Conservation (phyloP, 495 filamentous ascomycete genomes). For the Aspergillus indologenus region DNA sequence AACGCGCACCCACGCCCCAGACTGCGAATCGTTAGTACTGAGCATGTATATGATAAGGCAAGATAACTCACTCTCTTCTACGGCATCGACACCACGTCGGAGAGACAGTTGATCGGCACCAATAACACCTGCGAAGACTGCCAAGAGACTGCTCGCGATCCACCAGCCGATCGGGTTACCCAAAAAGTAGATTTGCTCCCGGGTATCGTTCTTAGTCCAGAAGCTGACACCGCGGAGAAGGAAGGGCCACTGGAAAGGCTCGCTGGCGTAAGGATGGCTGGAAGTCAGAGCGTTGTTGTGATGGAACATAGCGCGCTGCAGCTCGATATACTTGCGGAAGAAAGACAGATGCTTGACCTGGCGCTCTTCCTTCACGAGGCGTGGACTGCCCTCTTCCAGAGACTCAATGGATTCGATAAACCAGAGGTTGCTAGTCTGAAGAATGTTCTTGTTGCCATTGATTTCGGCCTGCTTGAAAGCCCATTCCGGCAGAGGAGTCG, state of each 20-base stretch:
- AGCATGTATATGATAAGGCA: constrained; percentile 1
- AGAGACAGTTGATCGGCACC: constrained; percentile 90
- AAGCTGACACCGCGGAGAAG: constrained; percentile 94
- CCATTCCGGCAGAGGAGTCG: constrained; percentile 92
- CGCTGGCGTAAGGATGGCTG: constrained; percentile 91
- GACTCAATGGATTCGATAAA: constrained; percentile 87
- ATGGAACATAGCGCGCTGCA: constrained; percentile 97
- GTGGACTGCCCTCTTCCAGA: constrained; percentile 62
- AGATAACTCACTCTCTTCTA: constrained; percentile 80
- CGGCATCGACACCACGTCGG: constrained; percentile 84
- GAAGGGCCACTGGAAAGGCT: constrained; percentile 98
- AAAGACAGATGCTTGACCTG: constrained; percentile 83
- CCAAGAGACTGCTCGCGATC: constrained; percentile 85
- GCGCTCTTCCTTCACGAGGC: constrained; percentile 66
- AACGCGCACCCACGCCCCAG: constrained; percentile 71
- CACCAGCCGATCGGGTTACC: constrained; percentile 98
- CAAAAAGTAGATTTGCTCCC: constrained; percentile 97
- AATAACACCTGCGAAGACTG: constrained; percentile 89
- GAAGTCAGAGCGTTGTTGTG: constrained; percentile 98
- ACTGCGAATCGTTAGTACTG: constrained; percentile 27
- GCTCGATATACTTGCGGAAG: constrained; percentile 90
- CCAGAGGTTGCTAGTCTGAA: constrained; percentile 90
- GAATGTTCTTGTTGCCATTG: constrained; percentile 97
- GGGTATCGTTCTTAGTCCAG: constrained; percentile 97
- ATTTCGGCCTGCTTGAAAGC: constrained; percentile 96